These are phyloP conservation scores for Sedum album DNA, from an alignment of 164 flowering plant species.

Conservation along the genomic window DNA sequence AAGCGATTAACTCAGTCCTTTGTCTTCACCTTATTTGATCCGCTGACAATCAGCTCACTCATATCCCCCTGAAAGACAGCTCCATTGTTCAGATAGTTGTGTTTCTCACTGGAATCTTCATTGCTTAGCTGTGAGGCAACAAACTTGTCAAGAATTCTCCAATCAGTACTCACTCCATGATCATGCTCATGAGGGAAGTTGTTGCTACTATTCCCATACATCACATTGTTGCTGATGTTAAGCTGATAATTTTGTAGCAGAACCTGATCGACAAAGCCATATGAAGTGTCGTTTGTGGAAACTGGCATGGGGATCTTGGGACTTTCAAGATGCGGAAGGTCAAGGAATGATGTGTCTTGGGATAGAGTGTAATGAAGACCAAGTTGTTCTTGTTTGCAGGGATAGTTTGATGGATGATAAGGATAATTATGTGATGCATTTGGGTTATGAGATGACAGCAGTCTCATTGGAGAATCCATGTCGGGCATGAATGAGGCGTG, in stretches of 20 bases:
- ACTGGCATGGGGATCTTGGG: constrained; percentile 40
- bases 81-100: constrained; percentile 26
- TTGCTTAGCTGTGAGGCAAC: constrained; percentile 90
- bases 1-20: constrained; percentile 36
- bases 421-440: constrained; percentile 22
- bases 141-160: constrained; percentile 84
- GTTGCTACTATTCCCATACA: constrained; percentile 16
- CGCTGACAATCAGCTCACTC: constrained; percentile 21
- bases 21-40: constrained; percentile 30
- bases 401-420: constrained; percentile 19
- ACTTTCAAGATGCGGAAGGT: constrained; percentile 80
- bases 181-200: constrained; percentile 35
- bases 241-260: constrained; percentile 33
- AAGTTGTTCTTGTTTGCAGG: constrained; percentile 81
- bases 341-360: constrained; percentile 43
- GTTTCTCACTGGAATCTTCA: constrained; percentile 39
- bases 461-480: constrained; percentile 46
- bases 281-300: constrained; percentile 29
- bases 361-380: constrained; percentile 34
- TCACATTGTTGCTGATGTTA: constrained; percentile 22
- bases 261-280: constrained; percentile 34
- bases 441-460: constrained; percentile 20
- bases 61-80: constrained; percentile 30
- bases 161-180: constrained; percentile 71
- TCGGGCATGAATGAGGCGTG: constrained; percentile 79